Base-by-base conservation (phyloP, 106 monocot genomes). In the Acanthochlamys bracteata region DNA sequence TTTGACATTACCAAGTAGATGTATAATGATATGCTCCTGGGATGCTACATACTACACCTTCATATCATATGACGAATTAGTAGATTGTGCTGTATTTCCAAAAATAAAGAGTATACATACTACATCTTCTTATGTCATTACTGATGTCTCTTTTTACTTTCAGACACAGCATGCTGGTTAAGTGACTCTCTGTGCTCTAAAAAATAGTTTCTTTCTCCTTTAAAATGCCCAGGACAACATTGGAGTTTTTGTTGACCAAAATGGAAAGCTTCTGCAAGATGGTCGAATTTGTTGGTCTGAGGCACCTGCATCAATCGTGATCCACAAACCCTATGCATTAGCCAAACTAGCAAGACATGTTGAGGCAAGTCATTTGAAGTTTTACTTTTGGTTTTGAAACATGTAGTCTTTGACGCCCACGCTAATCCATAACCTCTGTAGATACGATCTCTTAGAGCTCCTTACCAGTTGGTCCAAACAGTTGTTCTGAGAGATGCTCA, bases 231-330 rank as follows among this genome's bases (percentile, higher is more conserved):
- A 98, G 98, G 98, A 98, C 66, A 88, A 98, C 59, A 74, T 98
- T 75, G 92, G 98, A 75, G 88, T 98, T 57, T 92, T 98, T 77
- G 92, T 98, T 68, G 98, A 98, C 61, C 98, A 98, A 86, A 98
- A 92, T 75, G 98, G 98, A 22, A 98, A 98, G 67, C 84, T 98
- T 72, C 54, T 89, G 64, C 98, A 98, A 75, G 98, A 98, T 77
- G 98, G 85, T 25, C 83, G 79, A 63, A 86, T 98, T 66, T 85
- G 88, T 64, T 98, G 98, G 98, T 88, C 88, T 39, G 90, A 98
- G 72, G 75, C 83, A 20, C 98, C 98, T 63, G 52, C 72, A 65
- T 83, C 81, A 49, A 79, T 98, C 65, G 72, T 83, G 47, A 82
- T 98, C 54, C 83, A 98, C 59, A 78, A 61, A 52, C 98, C 91